Evolutionary conservation across 1,139 yeast species (phyloP).

Genomic region (Sugiyamaella castrensis): DNA sequence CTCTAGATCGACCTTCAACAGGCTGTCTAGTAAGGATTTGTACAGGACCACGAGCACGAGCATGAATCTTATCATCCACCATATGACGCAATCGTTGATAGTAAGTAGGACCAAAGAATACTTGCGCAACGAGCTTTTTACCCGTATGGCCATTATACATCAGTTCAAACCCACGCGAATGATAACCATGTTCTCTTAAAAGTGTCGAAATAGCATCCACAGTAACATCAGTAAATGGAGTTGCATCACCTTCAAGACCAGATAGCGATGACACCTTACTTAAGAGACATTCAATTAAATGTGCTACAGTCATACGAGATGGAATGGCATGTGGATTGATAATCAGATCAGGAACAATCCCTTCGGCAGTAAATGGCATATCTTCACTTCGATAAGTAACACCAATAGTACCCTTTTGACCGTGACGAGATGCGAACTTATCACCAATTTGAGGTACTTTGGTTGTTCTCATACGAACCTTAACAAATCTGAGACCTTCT

Average conservation of each 20-base stretch:
- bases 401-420: slow-evolving; percentile 99
- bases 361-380: slow-evolving; percentile 97
- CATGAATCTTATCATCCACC: slow-evolving; percentile 99
- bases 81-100: slow-evolving; percentile 98
- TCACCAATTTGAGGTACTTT: slow-evolving; percentile 99
- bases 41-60: slow-evolving; percentile 99
- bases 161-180: slow-evolving; percentile 96
- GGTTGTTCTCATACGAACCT: slow-evolving; percentile 98
- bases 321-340: slow-evolving; percentile 99
- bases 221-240: slow-evolving; percentile 96
- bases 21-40: slow-evolving; percentile 98
- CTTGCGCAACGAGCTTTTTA: slow-evolving; percentile 94
- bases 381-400: slow-evolving; percentile 97
- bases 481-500: slow-evolving; percentile 95
- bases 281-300: slow-evolving; percentile 94
- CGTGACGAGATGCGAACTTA: slow-evolving; percentile 98
- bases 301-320: slow-evolving; percentile 99
- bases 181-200: slow-evolving; percentile 93
- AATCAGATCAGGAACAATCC: slow-evolving; percentile 93
- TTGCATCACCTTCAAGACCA: slow-evolving; percentile 98
- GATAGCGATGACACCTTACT: slow-evolving; percentile 93
- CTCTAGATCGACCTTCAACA: slow-evolving; percentile 98
- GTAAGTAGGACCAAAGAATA: slow-evolving; percentile 97
- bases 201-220: slow-evolving; percentile 93
- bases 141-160: slow-evolving; percentile 99